Evolutionary conservation across 441 rosid species (phyloP), one percentile per base, ranked within the genome.

Genomic region (Populus hybrid): DNA sequence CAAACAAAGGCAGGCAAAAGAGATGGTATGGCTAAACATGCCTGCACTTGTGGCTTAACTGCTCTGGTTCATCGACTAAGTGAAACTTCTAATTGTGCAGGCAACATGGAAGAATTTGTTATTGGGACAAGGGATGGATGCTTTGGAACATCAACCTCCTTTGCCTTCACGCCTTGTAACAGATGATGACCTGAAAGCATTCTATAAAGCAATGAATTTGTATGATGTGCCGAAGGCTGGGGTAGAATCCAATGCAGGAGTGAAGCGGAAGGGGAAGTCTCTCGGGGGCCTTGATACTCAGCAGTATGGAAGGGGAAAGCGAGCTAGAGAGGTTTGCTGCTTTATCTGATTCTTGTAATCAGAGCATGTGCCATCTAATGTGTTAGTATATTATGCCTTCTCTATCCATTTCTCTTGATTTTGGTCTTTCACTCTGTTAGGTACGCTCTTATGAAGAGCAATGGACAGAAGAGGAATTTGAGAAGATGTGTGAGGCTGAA

Each of bases 391-490:
- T 50, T 50, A 34, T 36, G 12, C 34, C 59, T 67, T 16, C 40
- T 23, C 73, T 70, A 67, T 67, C 57, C 70, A 35, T 26, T 46
- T 73, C 21, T 2, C 35, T 30, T 42, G 42, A 40, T 67, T 38
- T 21, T 72, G 14, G 10, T 1, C 24, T 54, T 21, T 12, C 38
- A 18, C 67, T 74, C 71, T 67, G 23, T 66, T 66, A 94, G 98
- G 97, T 94, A 79, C 95, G 97, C 26, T 93, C 98, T 24, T 94
- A 94, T 46, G 98, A 93, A 88, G 98, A 94, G 83, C 96, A 93
- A 85, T 86, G 90, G 97, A 91, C 98, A 32, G 98, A 95, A 77
- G 98, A 95, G 85, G 98, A 94, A 84, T 95, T 95, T 86, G 98
- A 95, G 77, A 94, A 90, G 86, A 50, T 95, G 88, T 95, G 98